Percentiles rank a stretch among this genome's conserved stretches.
Evolutionary conservation across 1,284 basidiomycete species (phyloP).

Genomic region (Ustilago shanxiensis): DNA sequence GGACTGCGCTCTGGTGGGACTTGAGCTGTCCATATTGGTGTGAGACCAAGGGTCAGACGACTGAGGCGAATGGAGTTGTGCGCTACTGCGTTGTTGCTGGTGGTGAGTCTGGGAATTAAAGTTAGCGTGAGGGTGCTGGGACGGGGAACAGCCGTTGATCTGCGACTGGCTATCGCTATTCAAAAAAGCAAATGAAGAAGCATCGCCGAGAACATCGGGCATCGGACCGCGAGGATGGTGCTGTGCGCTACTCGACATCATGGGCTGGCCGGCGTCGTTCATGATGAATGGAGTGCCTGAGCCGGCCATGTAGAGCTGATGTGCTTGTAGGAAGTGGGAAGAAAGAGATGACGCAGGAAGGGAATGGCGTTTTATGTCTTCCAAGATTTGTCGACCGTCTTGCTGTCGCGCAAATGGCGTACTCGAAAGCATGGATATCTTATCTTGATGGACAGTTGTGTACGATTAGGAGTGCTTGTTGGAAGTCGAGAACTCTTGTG

Average conservation of each 20-base stretch:
- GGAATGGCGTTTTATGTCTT: constrained; percentile 23
- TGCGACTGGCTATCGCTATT: neutral
- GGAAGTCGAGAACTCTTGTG: neutral
- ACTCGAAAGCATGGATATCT: constrained; percentile 20
- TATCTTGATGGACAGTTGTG: neutral
- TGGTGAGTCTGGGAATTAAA: neutral
- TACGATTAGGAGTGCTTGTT: neutral
- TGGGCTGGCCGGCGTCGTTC: constrained; percentile 8
- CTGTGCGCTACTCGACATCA: constrained; percentile 1
- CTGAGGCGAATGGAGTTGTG: neutral
- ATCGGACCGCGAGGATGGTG: constrained; percentile 12
- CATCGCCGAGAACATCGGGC: constrained; percentile 1
- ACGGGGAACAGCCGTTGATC: neutral
- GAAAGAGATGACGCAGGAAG: constrained; percentile 19
- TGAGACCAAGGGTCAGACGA: neutral
- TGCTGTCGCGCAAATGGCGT: constrained; percentile 30
- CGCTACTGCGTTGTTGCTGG: neutral
- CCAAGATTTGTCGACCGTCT: constrained; percentile 19
- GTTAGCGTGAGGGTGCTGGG: constrained; percentile 11
- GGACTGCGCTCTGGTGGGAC: neutral
- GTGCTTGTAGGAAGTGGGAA: constrained; percentile 26
- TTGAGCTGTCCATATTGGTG: constrained; percentile 4
- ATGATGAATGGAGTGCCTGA: neutral
- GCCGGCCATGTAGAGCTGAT: constrained; percentile 16
- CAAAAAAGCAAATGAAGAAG: neutral